Percentiles rank a stretch among this genome's conserved stretches.
Evolutionary conservation across 257 asterid species (phyloP).

Genomic region (Solanum acaule): DNA sequence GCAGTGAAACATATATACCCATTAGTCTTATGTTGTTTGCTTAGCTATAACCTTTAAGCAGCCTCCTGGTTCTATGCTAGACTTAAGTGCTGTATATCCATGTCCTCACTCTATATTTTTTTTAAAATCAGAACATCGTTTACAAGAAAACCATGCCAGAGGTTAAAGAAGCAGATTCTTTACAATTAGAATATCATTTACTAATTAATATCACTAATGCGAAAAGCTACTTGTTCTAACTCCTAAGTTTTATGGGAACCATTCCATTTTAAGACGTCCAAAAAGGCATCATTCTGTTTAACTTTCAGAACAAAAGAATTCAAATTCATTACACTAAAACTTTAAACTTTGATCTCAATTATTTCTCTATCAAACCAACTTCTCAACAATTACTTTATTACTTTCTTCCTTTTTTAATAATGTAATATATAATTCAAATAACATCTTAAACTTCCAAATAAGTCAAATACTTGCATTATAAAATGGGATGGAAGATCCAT

Average conservation of each 20-base stretch:
- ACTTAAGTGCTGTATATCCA: not conserved
- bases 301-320: not conserved
- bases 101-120: not conserved
- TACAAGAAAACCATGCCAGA: not conserved
- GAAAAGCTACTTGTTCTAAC: not conserved
- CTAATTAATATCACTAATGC: not conserved
- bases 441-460: not conserved
- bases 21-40: not conserved
- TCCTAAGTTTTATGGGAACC: not conserved
- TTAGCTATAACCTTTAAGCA: not conserved
- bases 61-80: not conserved
- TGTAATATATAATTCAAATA: not conserved
- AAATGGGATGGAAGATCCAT: not conserved
- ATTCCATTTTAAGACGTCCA: not conserved
- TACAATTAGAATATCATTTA: not conserved
- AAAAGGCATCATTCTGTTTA: not conserved
- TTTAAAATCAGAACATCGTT: not conserved
- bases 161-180: not conserved
- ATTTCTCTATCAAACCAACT: not conserved
- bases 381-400: not conserved
- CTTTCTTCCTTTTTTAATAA: not conserved
- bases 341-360: not conserved
- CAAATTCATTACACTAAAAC: not conserved
- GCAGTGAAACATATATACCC: not conserved
- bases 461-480: not conserved